phyloP scores from a whole-genome alignment of 116 monocot species.

The Zostera marina region DNA sequence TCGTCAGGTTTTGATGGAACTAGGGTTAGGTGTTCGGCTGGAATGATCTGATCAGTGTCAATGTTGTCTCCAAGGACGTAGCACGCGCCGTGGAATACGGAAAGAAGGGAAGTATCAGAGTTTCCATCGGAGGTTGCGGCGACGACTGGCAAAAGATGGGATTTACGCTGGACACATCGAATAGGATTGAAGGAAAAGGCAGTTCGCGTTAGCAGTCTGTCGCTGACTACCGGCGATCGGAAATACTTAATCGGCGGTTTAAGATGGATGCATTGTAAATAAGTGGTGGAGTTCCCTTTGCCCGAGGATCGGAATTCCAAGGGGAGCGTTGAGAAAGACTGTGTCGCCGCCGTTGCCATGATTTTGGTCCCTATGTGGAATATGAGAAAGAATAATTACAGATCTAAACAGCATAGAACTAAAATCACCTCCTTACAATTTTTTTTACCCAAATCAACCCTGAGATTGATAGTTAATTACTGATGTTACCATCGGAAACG shows the following conservation, averaged over 20 bases:
- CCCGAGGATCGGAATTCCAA: neutral
- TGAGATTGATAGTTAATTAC: too few species aligned
- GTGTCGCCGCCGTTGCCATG: neutral
- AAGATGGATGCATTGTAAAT: neutral
- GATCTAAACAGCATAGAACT: too few species aligned
- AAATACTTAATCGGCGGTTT: neutral
- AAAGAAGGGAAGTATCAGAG: neutral
- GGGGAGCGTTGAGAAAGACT: neutral
- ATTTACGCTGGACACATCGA: too few species aligned
- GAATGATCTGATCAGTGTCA: conserved; percentile 48
- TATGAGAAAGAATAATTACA: too few species aligned
- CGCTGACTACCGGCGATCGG: neutral
- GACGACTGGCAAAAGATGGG: neutral
- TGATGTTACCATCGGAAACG: too few species aligned
- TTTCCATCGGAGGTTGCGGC: neutral
- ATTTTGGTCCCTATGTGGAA: too few species aligned
- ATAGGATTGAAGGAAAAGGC: too few species aligned
- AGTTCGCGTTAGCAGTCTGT: too few species aligned
- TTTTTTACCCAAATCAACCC: too few species aligned
- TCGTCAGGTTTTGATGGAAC: conserved; percentile 42
- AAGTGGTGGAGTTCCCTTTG: neutral
- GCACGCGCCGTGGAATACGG: conserved; percentile 13
- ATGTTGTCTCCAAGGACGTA: conserved; percentile 38
- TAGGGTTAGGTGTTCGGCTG: conserved; percentile 35
- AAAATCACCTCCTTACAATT: too few species aligned